Evolutionary conservation across 2,329 filamentous ascomycete genomes (phyloP), one percentile per base, ranked within the genome.

Genomic region (Apiospora arundinis): DNA sequence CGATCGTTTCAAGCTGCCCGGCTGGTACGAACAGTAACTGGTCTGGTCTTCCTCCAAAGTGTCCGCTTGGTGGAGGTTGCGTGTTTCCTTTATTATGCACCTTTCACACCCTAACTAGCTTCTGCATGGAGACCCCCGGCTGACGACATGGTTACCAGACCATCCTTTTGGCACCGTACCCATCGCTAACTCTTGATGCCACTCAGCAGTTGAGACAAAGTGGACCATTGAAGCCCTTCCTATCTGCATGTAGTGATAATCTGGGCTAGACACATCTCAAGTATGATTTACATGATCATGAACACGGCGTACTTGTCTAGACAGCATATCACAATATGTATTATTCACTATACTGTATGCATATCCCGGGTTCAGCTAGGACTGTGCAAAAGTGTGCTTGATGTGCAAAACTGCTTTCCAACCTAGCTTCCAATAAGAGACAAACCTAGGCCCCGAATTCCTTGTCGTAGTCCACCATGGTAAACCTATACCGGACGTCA

Each of bases 401-500:
- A 23, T 6, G 21, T n/a, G 28, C 3, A 9, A 14, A n/a, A n/a
- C 28, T 32, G 8, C n/a, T 40, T 37, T 8, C 21, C 4, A 12
- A 63, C 2, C 28, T 63, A 4, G 21, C n/a, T 1, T n/a, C 32
- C n/a, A 40, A n/a, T 2, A n/a, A 23, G 3, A 37, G 28, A 63
- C 18, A 40, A 46, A 18, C 56, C 67, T 76, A 88, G 37, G 83
- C 80, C 46, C 89, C 90, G 78, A 94, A 94, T 3, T 83, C 89
- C 80, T 92, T 89, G 76, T 92, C 91, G 77, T 90, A 94, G 75
- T 89, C 87, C 67, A 90, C 91, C 83, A 95, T 85, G 74, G 92
- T 93, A 80, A 93, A 93, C 74, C 94, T 88, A 81, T 95, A 96
- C 74, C 87, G 87, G 25, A 95, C 90, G 76, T 92, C 91, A 77